Evolutionary conservation across 106 monocot genomes (phyloP), one percentile per base, ranked within the genome.

Genomic region (Acorus gramineus): DNA sequence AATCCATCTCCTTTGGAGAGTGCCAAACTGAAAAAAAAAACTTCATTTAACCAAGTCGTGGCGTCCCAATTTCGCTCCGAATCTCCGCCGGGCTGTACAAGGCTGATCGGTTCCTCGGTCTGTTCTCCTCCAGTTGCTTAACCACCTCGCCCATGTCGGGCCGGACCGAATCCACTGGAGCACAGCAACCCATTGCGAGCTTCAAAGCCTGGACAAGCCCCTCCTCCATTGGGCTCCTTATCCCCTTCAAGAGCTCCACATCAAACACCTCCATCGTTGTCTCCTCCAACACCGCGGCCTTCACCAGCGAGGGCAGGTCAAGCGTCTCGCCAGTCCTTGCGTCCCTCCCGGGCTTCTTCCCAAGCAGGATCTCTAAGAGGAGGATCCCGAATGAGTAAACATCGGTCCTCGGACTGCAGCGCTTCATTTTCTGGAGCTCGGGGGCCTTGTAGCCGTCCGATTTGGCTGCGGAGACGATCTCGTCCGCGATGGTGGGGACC

Each of bases 111-210:
- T 86, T 86, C 72, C 87, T 82, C 0, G 95, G 95, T 63, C 95
- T 56, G 67, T 80, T 87, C 76, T 95, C 95, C 73, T 95, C 95
- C 56, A 95, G 68, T 63, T 90, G 90, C 80, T 68, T 72, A 71
- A 95, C 86, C 4, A 90, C 87, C 69, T 90, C 87, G 3, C 60
- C 68, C 86, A 90, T 95, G 77, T 78, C 87, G n/a, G 95, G 95
- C 64, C 95, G 9, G 14, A 84, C 86, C 9, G 84, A 50, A 0
- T 84, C 75, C 63, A 87, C 86, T 46, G 90, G 95, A 0, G 95
- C 90, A 56, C 95, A 95, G 69, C 95, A 95, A 1, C 95, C 95
- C 95, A 95, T 95, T 3, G 95, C 90, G n/a, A 90, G 69, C 67
- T 82, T 95, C 74, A 95, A 44, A 0, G 90, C 85, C 11, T 84